These are phyloP conservation scores for Naganishia vaughanmartiniae DNA, from an alignment of 768 basidiomycete genomes.

Conservation along the genomic window DNA sequence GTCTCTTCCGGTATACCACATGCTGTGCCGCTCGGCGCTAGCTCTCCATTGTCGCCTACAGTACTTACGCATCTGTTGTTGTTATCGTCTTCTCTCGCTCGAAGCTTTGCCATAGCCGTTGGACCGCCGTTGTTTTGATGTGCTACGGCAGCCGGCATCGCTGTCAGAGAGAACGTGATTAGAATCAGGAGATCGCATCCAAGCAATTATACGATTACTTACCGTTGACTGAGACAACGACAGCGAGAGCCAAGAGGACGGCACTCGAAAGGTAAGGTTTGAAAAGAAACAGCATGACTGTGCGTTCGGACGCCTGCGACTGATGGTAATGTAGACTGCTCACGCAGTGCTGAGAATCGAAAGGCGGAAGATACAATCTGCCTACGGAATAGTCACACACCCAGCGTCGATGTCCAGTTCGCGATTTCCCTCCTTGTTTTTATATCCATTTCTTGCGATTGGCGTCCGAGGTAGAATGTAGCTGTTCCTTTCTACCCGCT, in stretches of 20 bases:
- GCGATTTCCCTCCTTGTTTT: too few species aligned
- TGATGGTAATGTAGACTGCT: not conserved
- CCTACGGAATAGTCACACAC: too few species aligned
- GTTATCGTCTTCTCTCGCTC: not conserved
- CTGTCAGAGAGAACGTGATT: not conserved
- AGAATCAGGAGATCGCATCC: not conserved
- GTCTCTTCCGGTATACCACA: too few species aligned
- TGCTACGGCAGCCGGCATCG: not conserved
- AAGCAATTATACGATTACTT: not conserved
- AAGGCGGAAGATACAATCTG: too few species aligned
- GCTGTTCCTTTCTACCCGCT: too few species aligned
- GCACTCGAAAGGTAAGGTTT: not conserved
- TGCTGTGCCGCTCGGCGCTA: too few species aligned
- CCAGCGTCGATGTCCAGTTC: too few species aligned
- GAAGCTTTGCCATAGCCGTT: too few species aligned
- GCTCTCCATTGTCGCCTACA: not conserved
- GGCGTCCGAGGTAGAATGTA: too few species aligned
- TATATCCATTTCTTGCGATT: too few species aligned
- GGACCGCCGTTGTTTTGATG: too few species aligned
- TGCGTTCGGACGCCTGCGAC: not conserved
- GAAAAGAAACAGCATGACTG: not conserved
- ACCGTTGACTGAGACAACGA: not conserved
- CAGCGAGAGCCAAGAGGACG: not conserved
- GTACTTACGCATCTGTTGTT: not conserved
- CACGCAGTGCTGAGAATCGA: too few species aligned